phyloP scores from a whole-genome alignment of 371 early-diverging fungal species.

The Circinella minor region DNA sequence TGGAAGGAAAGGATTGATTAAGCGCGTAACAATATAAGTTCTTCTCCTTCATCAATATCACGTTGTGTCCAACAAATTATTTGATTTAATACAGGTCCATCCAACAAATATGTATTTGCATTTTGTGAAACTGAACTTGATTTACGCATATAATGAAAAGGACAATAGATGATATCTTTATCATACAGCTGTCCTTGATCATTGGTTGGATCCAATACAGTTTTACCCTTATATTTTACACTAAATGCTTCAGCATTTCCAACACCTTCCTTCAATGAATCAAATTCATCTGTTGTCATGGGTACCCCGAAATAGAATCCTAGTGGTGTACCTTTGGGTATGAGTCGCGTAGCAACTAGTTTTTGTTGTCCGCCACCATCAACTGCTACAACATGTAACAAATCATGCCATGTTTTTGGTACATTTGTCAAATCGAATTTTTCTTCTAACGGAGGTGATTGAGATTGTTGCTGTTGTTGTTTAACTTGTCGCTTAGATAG shows the following conservation, averaged over 20 bases:
- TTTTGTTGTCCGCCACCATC: slow-evolving; percentile 38
- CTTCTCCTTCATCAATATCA: slow-evolving; percentile 74
- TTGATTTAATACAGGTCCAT: slow-evolving; percentile 79
- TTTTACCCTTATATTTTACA: slow-evolving; percentile 85
- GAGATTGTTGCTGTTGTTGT: background rate
- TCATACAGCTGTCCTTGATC: slow-evolving; percentile 71
- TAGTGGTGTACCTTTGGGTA: slow-evolving; percentile 74
- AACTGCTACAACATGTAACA: slow-evolving; percentile 20
- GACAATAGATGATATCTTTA: slow-evolving; percentile 71
- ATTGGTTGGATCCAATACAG: slow-evolving; percentile 86
- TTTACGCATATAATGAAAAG: slow-evolving; percentile 84
- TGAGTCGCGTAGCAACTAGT: slow-evolving; percentile 74
- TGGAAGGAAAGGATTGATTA: background rate
- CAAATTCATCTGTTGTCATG: slow-evolving; percentile 90
- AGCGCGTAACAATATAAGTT: slow-evolving; percentile 54
- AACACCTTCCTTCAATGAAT: slow-evolving; percentile 77
- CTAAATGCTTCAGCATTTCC: slow-evolving; percentile 70
- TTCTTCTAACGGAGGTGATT: background rate
- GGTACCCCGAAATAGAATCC: slow-evolving; percentile 95
- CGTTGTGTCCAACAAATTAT: slow-evolving; percentile 75
- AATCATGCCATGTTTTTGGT: slow-evolving; percentile 57
- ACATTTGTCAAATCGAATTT: slow-evolving; percentile 24
- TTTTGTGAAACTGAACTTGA: slow-evolving; percentile 14
- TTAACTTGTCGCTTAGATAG: slow-evolving; percentile 76
- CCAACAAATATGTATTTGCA: slow-evolving; percentile 73